Conservation (phyloP, 257 asterid genomes). For the Anisodus tanguticus region DNA sequence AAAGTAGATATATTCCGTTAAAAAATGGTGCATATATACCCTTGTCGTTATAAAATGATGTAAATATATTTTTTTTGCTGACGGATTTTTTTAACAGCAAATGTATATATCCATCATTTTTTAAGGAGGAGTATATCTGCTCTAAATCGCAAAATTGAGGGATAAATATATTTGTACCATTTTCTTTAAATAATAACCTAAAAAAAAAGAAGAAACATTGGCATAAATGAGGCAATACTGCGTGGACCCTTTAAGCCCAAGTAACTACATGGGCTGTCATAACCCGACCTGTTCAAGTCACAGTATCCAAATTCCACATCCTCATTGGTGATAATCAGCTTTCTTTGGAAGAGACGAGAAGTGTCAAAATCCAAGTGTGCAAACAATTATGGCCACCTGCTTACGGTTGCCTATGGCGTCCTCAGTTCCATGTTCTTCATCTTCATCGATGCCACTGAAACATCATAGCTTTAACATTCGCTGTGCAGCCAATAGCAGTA, state of each 20-base stretch:
- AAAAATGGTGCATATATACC: no score
- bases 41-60: no score
- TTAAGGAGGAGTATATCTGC: no score
- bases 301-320: constrained; percentile 22
- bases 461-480: constrained; percentile 45
- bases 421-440: constrained; percentile 53
- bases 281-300: constrained; percentile 20
- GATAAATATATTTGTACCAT: no score
- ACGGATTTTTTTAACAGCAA: no score
- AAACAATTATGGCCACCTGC: constrained; percentile 57
- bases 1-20: no score
- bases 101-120: no score
- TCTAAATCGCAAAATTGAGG: no score
- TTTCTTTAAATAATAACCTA: no score
- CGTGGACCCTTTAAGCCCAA: neutral
- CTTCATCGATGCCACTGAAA: constrained; percentile 42
- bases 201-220: no score
- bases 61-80: no score
- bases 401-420: constrained; percentile 67
- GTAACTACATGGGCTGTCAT: neutral
- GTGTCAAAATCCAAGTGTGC: neutral
- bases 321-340: neutral
- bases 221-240: no score
- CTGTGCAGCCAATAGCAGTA: constrained; percentile 31
- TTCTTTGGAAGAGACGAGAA: neutral